Conservation (phyloP, 805 yeast species). For the Vanderwaltozyma tropicalis region DNA sequence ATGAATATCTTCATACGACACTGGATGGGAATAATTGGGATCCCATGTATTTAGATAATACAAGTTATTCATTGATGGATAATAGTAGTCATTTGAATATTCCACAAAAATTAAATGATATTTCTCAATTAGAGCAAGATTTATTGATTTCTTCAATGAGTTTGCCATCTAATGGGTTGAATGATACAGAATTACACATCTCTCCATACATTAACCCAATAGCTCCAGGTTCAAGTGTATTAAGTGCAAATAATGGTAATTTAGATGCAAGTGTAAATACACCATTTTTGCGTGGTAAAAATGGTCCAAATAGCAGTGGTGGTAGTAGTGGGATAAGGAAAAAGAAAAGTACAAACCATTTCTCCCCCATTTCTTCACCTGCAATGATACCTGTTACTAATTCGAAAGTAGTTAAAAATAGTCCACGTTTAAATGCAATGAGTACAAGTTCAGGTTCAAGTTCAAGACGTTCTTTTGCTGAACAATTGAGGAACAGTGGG, state of each 20-base stretch:
- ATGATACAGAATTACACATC: neutral
- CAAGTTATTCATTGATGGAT: neutral
- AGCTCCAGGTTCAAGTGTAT: neutral
- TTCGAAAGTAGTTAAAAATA: slow-evolving; percentile 26
- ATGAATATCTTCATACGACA: too few species aligned
- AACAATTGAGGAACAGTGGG: slow-evolving; percentile 5
- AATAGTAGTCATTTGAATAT: neutral
- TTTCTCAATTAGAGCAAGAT: too few species aligned
- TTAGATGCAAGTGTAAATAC: neutral
- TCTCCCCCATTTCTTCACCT: slow-evolving; percentile 53
- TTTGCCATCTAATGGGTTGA: neutral
- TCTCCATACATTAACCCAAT: slow-evolving; percentile 1
- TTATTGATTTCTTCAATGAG: neutral
- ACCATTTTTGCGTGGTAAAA: slow-evolving; percentile 1
- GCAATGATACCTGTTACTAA: slow-evolving; percentile 6
- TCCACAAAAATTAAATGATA: too few species aligned
- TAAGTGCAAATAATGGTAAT: neutral
- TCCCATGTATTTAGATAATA: slow-evolving; percentile 2
- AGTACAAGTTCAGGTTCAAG: slow-evolving; percentile 6
- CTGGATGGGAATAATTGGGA: too few species aligned
- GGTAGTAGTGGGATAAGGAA: neutral
- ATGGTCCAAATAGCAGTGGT: neutral
- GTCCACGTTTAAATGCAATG: slow-evolving; percentile 20
- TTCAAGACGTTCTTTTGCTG: slow-evolving; percentile 10
- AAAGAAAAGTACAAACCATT: neutral